Conservation (phyloP, 306 rosid species). For the Corylus americana region DNA sequence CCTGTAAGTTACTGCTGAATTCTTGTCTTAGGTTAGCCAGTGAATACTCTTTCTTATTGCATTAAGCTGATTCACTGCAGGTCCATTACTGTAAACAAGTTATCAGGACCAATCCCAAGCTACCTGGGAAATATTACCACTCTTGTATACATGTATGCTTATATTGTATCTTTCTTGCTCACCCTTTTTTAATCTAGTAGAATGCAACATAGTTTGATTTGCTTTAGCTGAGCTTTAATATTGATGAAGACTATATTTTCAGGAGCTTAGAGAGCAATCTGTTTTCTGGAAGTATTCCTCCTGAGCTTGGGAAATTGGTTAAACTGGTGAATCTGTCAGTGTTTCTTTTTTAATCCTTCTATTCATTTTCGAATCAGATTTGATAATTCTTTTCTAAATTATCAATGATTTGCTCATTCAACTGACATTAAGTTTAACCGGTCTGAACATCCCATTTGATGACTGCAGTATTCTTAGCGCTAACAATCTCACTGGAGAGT, state of each 20-base stretch:
- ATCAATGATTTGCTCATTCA: too few relatives aligned
- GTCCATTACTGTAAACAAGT: slow-evolving; percentile 29
- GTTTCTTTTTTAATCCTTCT: background rate
- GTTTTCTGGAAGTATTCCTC: slow-evolving; percentile 30
- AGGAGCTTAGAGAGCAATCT: slow-evolving; percentile 26
- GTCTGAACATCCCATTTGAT: background rate
- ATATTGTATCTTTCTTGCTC: background rate
- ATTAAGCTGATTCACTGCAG: slow-evolving; percentile 10
- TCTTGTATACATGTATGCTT: slow-evolving; percentile 27
- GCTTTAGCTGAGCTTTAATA: background rate
- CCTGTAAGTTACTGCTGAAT: slow-evolving; percentile 11
- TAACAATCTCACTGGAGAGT: slow-evolving; percentile 30
- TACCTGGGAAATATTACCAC: slow-evolving; percentile 30
- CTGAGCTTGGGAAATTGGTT: slow-evolving; percentile 28
- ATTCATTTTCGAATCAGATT: background rate
- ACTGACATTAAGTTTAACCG: background rate
- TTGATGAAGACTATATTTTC: background rate
- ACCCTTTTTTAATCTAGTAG: background rate
- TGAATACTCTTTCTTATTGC: background rate
- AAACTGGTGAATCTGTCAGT: slow-evolving; percentile 29
- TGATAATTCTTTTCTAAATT: background rate
- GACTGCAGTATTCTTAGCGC: slow-evolving; percentile 16
- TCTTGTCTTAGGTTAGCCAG: too few relatives aligned
- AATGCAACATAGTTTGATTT: background rate
- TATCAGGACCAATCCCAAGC: slow-evolving; percentile 35